Evolutionary conservation across 768 basidiomycete genomes (phyloP).

Genomic region (Lepiota brunneoincarnata): DNA sequence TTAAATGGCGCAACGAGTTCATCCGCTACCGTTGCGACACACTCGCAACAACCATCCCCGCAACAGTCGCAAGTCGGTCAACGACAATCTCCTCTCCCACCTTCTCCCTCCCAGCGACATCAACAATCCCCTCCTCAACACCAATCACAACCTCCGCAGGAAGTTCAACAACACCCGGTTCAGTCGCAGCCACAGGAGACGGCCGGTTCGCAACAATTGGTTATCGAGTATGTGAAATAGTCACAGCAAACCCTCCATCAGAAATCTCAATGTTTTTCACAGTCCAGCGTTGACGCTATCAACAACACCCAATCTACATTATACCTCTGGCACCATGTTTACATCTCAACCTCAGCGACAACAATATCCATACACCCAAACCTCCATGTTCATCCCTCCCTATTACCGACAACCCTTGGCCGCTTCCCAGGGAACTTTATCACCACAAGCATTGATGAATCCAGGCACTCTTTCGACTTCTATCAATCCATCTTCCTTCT

Average conservation of each 20-base stretch:
- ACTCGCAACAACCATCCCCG: constrained; percentile 18
- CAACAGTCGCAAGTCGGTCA: constrained; percentile 19
- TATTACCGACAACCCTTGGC: constrained; percentile 33
- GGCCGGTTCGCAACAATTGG: constrained; percentile 40
- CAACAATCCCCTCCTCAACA: constrained; percentile 26
- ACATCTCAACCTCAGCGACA: constrained; percentile 21
- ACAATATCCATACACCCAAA: constrained; percentile 19
- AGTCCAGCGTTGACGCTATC: constrained; percentile 59
- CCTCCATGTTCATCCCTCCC: constrained; percentile 14
- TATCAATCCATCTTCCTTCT: constrained; percentile 31
- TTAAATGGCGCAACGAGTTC: constrained; percentile 71
- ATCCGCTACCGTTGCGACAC: constrained; percentile 29
- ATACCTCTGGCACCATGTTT: constrained; percentile 6
- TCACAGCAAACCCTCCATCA: constrained; percentile 11
- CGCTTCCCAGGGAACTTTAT: constrained; percentile 58
- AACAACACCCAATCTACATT: constrained; percentile 35
- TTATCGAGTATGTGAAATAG: constrained; percentile 63
- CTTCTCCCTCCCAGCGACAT: constrained; percentile 19
- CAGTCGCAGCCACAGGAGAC: constrained; percentile 25
- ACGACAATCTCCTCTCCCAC: constrained; percentile 18
- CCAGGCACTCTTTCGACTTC: constrained; percentile 45
- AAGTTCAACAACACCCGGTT: constrained; percentile 22
- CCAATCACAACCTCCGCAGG: constrained; percentile 19
- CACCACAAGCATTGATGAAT: constrained; percentile 55
- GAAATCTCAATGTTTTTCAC: constrained; percentile 13